These are phyloP conservation scores for Knoxia roxburghii DNA, from an alignment of 257 asterid genomes.

Conservation along the genomic window DNA sequence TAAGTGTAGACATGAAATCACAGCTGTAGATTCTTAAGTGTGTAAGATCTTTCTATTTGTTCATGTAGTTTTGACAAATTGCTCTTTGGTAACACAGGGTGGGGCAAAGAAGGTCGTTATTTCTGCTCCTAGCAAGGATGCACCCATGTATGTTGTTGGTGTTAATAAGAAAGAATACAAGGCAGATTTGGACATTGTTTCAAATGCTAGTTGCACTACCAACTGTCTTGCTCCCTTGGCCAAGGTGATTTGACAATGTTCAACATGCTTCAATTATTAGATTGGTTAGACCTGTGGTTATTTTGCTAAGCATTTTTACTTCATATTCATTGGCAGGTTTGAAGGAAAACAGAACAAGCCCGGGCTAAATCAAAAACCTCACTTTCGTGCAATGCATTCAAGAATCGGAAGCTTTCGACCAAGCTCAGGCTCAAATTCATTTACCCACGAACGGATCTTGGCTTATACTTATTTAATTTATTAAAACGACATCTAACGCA, in stretches of 20 bases:
- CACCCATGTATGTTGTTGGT: slow-evolving; percentile 80
- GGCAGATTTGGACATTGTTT: slow-evolving; percentile 51
- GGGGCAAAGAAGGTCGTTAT: slow-evolving; percentile 86
- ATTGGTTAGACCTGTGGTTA: neutral
- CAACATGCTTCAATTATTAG: neutral
- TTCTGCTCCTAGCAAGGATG: slow-evolving; percentile 76
- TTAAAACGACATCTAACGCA: too few relatives aligned
- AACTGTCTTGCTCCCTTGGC: slow-evolving; percentile 79
- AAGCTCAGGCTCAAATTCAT: too few relatives aligned
- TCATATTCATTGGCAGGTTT: slow-evolving; percentile 9
- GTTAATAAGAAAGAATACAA: slow-evolving; percentile 77
- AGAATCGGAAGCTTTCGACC: too few relatives aligned
- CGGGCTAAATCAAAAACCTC: too few relatives aligned
- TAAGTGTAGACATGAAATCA: too few relatives aligned
- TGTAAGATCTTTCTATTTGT: too few relatives aligned
- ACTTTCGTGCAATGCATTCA: too few relatives aligned
- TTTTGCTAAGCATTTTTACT: neutral
- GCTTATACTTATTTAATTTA: too few relatives aligned
- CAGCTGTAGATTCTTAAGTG: too few relatives aligned
- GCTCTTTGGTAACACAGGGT: slow-evolving; percentile 38
- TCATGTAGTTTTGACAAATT: neutral
- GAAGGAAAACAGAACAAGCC: too few relatives aligned
- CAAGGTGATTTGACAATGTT: slow-evolving; percentile 32
- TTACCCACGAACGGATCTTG: too few relatives aligned
- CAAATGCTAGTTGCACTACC: slow-evolving; percentile 83